These are phyloP conservation scores for Fraxinus sp. DNA, from an alignment of 305 asterid species.

Conservation along the genomic window DNA sequence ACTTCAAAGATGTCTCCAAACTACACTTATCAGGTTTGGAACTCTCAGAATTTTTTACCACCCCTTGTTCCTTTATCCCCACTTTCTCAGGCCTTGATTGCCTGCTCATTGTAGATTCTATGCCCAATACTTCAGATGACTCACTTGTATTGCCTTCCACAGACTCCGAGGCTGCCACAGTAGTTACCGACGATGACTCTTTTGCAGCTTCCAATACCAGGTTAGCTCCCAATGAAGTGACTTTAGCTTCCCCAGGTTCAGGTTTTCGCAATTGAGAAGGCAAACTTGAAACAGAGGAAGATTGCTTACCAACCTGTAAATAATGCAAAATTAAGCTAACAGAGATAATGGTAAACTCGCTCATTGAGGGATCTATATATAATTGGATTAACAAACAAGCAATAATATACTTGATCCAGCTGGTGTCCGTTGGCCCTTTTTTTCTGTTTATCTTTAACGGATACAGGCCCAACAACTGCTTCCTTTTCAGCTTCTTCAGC, in stretches of 20 bases:
- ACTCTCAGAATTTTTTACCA: constrained; percentile 29
- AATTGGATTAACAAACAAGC: constrained; percentile 18
- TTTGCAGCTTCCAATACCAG: constrained; percentile 33
- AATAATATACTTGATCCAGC: constrained; percentile 46
- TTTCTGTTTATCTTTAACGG: constrained; percentile 37
- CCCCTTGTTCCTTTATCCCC: constrained; percentile 33
- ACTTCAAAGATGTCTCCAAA: constrained; percentile 32
- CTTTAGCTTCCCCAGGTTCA: constrained; percentile 32
- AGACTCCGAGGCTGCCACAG: constrained; percentile 30
- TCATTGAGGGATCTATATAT: constrained; percentile 1
- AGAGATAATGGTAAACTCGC: constrained; percentile 22
- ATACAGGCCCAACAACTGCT: constrained; percentile 27
- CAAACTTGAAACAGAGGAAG: constrained; percentile 35
- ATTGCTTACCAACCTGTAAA: constrained; percentile 44
- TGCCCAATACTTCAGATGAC: constrained; percentile 24
- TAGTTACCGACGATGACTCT: constrained; percentile 29
- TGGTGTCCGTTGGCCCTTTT: constrained; percentile 33
- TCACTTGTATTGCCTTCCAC: constrained; percentile 24
- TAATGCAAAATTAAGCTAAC: constrained; percentile 15
- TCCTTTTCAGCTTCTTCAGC: constrained; percentile 33
- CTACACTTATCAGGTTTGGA: constrained; percentile 14
- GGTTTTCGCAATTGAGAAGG: constrained; percentile 41
- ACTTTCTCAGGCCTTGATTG: constrained; percentile 29
- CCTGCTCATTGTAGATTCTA: constrained; percentile 24
- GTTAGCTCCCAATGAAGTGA: constrained; percentile 28